These are phyloP conservation scores for Pseudogymnoascus sp. DNA, from an alignment of 2,329 filamentous ascomycete genomes.

Conservation along the genomic window DNA sequence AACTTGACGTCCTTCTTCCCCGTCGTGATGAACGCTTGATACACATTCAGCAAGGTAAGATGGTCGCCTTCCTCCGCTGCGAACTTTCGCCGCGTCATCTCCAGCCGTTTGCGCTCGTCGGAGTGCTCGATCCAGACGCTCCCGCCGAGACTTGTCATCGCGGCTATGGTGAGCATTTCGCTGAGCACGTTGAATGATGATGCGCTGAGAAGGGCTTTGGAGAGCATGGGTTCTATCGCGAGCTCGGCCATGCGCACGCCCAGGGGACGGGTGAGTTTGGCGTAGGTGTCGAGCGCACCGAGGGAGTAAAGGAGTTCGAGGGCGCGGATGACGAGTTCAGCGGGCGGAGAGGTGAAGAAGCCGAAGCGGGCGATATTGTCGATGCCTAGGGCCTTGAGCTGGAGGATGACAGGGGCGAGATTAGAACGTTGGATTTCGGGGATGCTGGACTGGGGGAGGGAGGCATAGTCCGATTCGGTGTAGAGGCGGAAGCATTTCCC, in stretches of 20 bases:
- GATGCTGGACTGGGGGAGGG: conserved; percentile 61
- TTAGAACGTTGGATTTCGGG: conserved; percentile 93
- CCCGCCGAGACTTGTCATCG: conserved; percentile 83
- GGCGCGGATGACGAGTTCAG: conserved; percentile 75
- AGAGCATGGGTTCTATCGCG: conserved; percentile 92
- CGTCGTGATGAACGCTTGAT: conserved; percentile 74
- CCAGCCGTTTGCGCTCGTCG: conserved; percentile 65
- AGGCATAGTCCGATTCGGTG: conserved; percentile 62
- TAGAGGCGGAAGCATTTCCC: conserved; percentile 95
- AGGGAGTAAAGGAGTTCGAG: conserved; percentile 82
- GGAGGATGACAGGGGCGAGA: conserved; percentile 76
- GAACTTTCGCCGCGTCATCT: conserved; percentile 70
- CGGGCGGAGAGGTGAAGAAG: conserved; percentile 77
- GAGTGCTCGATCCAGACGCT: conserved; percentile 76
- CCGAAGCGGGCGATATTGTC: conserved; percentile 90
- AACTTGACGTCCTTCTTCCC: conserved; percentile 78
- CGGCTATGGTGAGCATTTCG: conserved; percentile 84
- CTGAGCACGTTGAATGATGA: conserved; percentile 67
- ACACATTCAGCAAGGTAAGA: conserved; percentile 86
- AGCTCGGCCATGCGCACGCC: conserved; percentile 88
- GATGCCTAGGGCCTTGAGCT: conserved; percentile 89
- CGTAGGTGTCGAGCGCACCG: conserved; percentile 80
- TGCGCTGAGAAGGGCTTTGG: conserved; percentile 73
- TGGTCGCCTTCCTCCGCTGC: conserved; percentile 92
- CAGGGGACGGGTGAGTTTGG: conserved; percentile 81